These are phyloP conservation scores for Tolypocladium ophioglossoides DNA, from an alignment of 2,329 filamentous ascomycete species.

Conservation along the genomic window DNA sequence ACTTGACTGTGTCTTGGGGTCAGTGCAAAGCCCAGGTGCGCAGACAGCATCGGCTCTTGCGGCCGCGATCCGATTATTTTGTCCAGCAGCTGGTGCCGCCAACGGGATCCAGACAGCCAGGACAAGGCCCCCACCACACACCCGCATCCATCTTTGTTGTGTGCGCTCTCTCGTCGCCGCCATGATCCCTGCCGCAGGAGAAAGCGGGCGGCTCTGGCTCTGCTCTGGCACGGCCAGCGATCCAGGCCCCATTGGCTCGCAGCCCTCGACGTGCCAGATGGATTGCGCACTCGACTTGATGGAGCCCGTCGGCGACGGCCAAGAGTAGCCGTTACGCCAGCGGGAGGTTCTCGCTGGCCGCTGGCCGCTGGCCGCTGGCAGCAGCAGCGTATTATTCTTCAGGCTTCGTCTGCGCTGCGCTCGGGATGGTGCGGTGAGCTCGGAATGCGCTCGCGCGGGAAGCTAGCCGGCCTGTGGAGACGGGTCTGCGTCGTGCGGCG, in stretches of 20 bases:
- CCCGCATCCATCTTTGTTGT: background rate
- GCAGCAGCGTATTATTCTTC: background rate
- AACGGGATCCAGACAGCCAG: background rate
- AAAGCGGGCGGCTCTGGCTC: conserved; percentile 6
- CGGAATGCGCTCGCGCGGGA: conserved; percentile 3
- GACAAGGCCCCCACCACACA: background rate
- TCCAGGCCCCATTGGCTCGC: conserved; percentile 8
- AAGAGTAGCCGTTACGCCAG: background rate
- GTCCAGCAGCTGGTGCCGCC: background rate
- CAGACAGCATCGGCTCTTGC: background rate
- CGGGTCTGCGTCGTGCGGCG: background rate
- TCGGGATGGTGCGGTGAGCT: conserved; percentile 4
- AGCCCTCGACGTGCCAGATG: background rate
- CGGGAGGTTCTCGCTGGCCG: background rate
- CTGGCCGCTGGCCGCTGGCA: background rate
- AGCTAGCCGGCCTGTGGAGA: background rate
- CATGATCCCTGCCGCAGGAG: conserved; percentile 12
- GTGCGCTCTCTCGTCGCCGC: conserved; percentile 3
- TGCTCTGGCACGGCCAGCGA: conserved; percentile 4
- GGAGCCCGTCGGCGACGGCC: background rate
- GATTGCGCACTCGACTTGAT: background rate
- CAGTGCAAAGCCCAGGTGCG: background rate
- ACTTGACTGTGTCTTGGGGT: background rate
- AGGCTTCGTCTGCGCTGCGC: background rate
- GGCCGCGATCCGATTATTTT: background rate